These are phyloP conservation scores for Termitomyces sp. DNA, from an alignment of 768 basidiomycete genomes.

Conservation along the genomic window DNA sequence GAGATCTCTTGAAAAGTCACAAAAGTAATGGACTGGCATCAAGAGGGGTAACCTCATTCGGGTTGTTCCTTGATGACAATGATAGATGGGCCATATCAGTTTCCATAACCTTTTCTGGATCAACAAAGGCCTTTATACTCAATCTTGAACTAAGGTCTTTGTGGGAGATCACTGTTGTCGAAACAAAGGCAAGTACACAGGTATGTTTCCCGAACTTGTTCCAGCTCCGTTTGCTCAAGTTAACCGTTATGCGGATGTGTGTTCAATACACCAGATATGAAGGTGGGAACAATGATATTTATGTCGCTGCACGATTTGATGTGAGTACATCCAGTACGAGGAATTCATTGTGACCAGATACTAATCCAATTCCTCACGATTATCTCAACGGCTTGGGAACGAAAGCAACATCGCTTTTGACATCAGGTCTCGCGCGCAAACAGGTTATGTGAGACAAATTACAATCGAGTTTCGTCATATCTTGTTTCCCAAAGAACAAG, in stretches of 20 bases:
- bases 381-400: not conserved
- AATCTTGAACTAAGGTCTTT: not conserved
- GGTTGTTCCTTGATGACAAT: constrained; percentile 14
- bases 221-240: not conserved
- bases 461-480: not conserved
- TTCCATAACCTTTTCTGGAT: not conserved
- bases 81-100: not conserved
- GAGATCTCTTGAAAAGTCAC: constrained; percentile 12
- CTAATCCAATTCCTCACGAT: not conserved
- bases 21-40: constrained; percentile 9
- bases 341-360: not conserved
- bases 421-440: not conserved
- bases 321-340: not conserved
- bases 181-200: not conserved
- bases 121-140: not conserved
- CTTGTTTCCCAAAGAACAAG: not conserved
- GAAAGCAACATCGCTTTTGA: not conserved
- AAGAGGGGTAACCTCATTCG: constrained; percentile 10
- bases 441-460: not conserved
- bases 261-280: not conserved
- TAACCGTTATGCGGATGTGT: not conserved
- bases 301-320: not conserved
- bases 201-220: not conserved
- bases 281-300: not conserved
- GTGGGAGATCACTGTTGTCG: not conserved